A percentile compares a stretch with the other conserved stretches of the same genome.
phyloP scores from a whole-genome alignment of 2,329 filamentous ascomycete genomes.

The Penicillium crustosum region DNA sequence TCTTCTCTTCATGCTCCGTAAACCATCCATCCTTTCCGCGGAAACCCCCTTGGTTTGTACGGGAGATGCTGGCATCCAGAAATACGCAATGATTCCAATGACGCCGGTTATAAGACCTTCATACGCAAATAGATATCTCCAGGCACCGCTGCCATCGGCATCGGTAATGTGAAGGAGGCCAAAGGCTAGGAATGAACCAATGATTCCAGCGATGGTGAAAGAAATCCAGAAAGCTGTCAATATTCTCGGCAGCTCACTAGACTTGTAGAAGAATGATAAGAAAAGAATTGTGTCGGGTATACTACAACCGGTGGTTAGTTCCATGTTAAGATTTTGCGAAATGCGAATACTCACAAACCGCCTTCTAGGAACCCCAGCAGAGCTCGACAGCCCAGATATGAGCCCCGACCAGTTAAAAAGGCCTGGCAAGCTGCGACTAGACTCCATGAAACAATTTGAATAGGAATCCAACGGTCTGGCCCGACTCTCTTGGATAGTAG shows the following conservation, averaged over 20 bases:
- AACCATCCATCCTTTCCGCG: conserved; percentile 63
- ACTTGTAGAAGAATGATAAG: conserved; percentile 70
- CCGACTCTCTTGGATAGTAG: conserved; percentile 54
- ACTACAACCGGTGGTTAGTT: neutral
- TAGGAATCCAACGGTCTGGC: conserved; percentile 49
- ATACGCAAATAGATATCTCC: conserved; percentile 6
- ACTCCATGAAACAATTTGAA: conserved; percentile 53
- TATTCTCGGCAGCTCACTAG: conserved; percentile 62
- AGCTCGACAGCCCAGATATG: conserved; percentile 1
- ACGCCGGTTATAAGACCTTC: conserved; percentile 1
- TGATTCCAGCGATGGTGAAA: conserved; percentile 52
- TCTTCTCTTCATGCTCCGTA: conserved; percentile 62
- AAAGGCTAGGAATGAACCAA: conserved; percentile 39
- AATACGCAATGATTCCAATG: conserved; percentile 28
- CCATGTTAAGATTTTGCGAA: neutral
- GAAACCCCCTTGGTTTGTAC: conserved; percentile 61
- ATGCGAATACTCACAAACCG: neutral
- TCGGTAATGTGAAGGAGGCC: conserved; percentile 1
- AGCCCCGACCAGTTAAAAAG: neutral
- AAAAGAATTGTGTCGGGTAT: conserved; percentile 42
- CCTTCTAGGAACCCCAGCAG: neutral
- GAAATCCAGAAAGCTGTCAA: conserved; percentile 69
- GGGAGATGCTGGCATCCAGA: conserved; percentile 61
- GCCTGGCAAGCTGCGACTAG: conserved; percentile 3
- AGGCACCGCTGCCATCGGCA: neutral